Percentiles rank a stretch among this genome's conserved stretches.
These are phyloP conservation scores for Russula vinacea DNA, from an alignment of 768 basidiomycete genomes.

Conservation along the genomic window DNA sequence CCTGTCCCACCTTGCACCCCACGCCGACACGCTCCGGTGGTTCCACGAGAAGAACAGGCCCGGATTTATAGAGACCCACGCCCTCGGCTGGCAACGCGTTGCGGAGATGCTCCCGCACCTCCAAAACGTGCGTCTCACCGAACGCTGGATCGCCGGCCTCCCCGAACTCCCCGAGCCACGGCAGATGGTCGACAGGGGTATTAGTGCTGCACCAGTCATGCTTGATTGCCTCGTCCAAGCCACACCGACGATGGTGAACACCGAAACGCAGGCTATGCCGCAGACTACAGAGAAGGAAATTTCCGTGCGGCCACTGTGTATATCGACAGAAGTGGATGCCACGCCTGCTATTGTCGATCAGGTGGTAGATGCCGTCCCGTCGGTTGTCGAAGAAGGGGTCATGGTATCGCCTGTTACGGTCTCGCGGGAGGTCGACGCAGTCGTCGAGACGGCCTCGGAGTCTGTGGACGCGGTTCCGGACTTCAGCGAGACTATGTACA, in stretches of 20 bases:
- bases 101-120: conserved; percentile 69
- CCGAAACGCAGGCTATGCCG: conserved; percentile 41
- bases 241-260: conserved; percentile 39
- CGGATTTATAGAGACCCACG: conserved; percentile 64
- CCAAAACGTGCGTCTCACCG: conserved; percentile 60
- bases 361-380: conserved; percentile 46
- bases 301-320: conserved; percentile 41
- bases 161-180: conserved; percentile 32
- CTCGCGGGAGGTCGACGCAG: conserved; percentile 31
- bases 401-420: conserved; percentile 33
- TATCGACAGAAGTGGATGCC: conserved; percentile 51
- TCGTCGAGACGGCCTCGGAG: conserved; percentile 16
- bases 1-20: conserved; percentile 77
- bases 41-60: conserved; percentile 77
- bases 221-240: conserved; percentile 45
- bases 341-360: conserved; percentile 46
- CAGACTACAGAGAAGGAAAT: conserved; percentile 40
- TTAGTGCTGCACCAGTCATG: conserved; percentile 52
- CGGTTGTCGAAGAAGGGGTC: conserved; percentile 37
- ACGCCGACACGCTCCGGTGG: conserved; percentile 66
- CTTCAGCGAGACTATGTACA: conserved; percentile 23
- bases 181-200: conserved; percentile 40
- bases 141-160: conserved; percentile 46
- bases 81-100: conserved; percentile 65
- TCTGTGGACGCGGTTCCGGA: conserved; percentile 29